Percentiles rank a stretch among this genome's conserved stretches.
Evolutionary conservation across 2,329 filamentous ascomycete species (phyloP).

Genomic region (Alternaria angustiovoidea): DNA sequence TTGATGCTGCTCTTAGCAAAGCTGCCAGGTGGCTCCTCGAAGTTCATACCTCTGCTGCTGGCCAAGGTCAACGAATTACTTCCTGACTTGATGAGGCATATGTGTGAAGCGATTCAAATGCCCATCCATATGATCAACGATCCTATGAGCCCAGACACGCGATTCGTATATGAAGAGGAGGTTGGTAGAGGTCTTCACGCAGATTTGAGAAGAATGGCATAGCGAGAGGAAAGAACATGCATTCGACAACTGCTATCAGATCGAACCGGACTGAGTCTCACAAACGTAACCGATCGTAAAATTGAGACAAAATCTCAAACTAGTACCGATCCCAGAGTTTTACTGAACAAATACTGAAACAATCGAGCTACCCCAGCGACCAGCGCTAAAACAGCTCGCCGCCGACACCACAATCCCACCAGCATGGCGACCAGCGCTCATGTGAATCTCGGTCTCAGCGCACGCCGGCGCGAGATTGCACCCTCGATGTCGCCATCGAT

Average conservation of each 20-base stretch:
- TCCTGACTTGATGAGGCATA: constrained; percentile 26
- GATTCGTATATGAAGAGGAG: constrained; percentile 38
- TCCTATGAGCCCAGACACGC: constrained; percentile 35
- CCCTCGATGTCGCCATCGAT: constrained; percentile 14
- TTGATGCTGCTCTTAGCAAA: constrained; percentile 28
- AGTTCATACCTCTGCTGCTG: constrained; percentile 38
- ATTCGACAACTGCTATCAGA: neutral
- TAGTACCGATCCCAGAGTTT: neutral
- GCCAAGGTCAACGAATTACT: constrained; percentile 38
- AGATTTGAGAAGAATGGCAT: neutral
- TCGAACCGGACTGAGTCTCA: neutral
- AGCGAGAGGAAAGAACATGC: neutral
- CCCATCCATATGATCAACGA: constrained; percentile 16
- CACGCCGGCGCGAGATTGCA: constrained; percentile 9
- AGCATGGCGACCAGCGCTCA: constrained; percentile 12
- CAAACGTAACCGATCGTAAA: neutral
- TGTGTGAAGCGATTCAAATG: constrained; percentile 27
- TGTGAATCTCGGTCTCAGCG: constrained; percentile 12
- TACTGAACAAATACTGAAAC: neutral
- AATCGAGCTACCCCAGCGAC: neutral
- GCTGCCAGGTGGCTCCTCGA: constrained; percentile 32
- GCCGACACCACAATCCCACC: neutral
- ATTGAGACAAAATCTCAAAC: neutral
- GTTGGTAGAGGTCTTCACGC: constrained; percentile 30
- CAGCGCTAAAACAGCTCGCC: neutral